phyloP scores from a whole-genome alignment of 495 filamentous ascomycete genomes.

The Lasiosphaeris hirsuta region DNA sequence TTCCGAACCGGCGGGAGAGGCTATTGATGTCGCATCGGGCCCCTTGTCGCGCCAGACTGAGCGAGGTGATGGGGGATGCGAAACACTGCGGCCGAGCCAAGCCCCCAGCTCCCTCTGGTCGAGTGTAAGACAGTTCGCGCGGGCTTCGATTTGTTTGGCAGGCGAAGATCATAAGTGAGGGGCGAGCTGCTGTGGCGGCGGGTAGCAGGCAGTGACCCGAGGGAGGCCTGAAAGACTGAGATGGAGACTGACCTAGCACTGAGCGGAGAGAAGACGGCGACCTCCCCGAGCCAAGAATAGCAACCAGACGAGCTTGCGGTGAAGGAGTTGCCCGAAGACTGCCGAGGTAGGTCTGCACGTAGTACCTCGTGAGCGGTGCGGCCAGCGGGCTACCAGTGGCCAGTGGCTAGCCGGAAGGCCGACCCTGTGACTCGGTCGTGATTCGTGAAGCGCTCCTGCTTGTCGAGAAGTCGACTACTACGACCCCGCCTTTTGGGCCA shows the following conservation, averaged over 20 bases:
- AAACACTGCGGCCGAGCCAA: background rate
- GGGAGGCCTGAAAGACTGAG: background rate
- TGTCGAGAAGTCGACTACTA: background rate
- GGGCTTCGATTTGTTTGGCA: background rate
- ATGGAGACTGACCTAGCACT: too few species aligned
- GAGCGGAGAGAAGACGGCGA: background rate
- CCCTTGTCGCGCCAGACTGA: too few species aligned
- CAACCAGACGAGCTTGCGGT: slow-evolving; percentile 2
- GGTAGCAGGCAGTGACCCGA: background rate
- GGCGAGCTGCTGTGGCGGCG: too few species aligned
- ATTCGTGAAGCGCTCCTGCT: slow-evolving; percentile 3
- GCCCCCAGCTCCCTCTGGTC: background rate
- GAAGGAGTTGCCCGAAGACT: background rate
- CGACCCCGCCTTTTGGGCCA: slow-evolving; percentile 6
- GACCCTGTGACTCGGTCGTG: slow-evolving; percentile 6
- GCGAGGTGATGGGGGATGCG: slow-evolving; percentile 7
- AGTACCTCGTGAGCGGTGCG: slow-evolving; percentile 3
- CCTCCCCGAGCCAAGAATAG: background rate
- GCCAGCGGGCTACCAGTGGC: too few species aligned
- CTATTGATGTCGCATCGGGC: slow-evolving; percentile 10
- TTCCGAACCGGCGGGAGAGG: slow-evolving; percentile 6
- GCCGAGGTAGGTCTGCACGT: background rate
- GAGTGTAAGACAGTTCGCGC: background rate
- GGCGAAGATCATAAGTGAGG: background rate
- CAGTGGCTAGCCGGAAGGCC: background rate